Base-by-base conservation (phyloP, 208 protist genomes). In the Wallacemonas sp. region DNA sequence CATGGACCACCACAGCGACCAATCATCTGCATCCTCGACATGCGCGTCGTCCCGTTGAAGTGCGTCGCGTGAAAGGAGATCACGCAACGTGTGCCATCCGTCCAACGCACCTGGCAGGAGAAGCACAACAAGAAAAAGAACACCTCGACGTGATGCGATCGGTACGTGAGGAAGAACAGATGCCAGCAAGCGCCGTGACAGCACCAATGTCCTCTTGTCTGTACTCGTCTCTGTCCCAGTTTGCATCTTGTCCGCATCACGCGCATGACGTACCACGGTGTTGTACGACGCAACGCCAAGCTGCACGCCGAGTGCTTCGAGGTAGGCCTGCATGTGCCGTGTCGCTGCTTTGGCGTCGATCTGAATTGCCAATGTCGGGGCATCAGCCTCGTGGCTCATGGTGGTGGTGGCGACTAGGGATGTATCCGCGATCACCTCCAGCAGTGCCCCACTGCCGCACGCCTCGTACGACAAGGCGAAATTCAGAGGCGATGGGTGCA, bases 11-110 rank as follows among this genome's bases (percentile, higher is more conserved):
- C 51, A 58, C 46, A 12, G 26, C 8, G 11, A 6, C 46, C 46
- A 54, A 39, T 41, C 36, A 41, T 41, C 36, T 41, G 36, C 36
- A n/a, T n/a, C n/a, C n/a, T n/a, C n/a, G n/a, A n/a, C n/a, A n/a
- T n/a, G n/a, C n/a, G n/a, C n/a, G n/a, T n/a, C n/a, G n/a, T n/a
- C n/a, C n/a, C n/a, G n/a, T n/a, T n/a, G n/a, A n/a, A n/a, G n/a
- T n/a, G n/a, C n/a, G n/a, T n/a, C n/a, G n/a, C n/a, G n/a, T n/a
- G n/a, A 24, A 9, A 30, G 8, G n/a, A 58, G 30, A n/a, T 58
- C 51, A 24, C 51, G 51, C 51, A 58, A 17, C 0, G 15, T 39
- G 28, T 58, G 33, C 51, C 51, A 58, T 0, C 34, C 51, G n/a
- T 58, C 51, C 8, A 21, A 33, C 17, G 51, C 14, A 31, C 28